These are phyloP conservation scores for Peterozyma toletana DNA, from an alignment of 805 yeast species.

Conservation along the genomic window DNA sequence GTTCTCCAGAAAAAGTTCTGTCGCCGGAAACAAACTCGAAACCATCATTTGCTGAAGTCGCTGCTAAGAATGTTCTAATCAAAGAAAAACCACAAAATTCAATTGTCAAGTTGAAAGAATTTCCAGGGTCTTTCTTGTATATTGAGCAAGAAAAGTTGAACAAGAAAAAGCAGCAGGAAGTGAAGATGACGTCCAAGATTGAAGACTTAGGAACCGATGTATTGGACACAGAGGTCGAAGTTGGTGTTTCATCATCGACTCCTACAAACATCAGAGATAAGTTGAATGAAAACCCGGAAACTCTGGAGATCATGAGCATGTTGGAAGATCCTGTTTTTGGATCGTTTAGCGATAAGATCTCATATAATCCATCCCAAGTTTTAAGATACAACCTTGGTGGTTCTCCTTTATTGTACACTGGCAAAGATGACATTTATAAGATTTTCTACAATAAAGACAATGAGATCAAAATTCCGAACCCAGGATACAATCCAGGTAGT, in stretches of 20 bases:
- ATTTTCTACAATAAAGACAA: slow-evolving; percentile 26
- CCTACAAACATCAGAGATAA: slow-evolving; percentile 13
- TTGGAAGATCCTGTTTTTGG: slow-evolving; percentile 75
- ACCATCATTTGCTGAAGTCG: slow-evolving; percentile 19
- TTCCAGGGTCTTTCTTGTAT: slow-evolving; percentile 61
- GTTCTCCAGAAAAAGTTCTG: slow-evolving; percentile 1
- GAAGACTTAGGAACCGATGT: slow-evolving; percentile 42
- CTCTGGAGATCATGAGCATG: slow-evolving; percentile 43
- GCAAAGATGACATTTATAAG: slow-evolving; percentile 46
- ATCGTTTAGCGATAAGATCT: slow-evolving; percentile 65
- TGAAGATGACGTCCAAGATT: slow-evolving; percentile 26
- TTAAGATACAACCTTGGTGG: slow-evolving; percentile 81
- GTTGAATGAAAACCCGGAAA: slow-evolving; percentile 28
- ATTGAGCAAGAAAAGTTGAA: slow-evolving; percentile 67
- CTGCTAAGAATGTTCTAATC: slow-evolving; percentile 8
- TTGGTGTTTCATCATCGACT: slow-evolving; percentile 19
- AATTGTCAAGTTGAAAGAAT: slow-evolving; percentile 33
- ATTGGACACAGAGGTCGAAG: slow-evolving; percentile 31
- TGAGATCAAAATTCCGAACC: slow-evolving; percentile 40
- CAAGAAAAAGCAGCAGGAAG: slow-evolving; percentile 29
- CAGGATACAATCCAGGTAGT: slow-evolving; percentile 55
- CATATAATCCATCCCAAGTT: slow-evolving; percentile 82
- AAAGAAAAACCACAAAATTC: slow-evolving; percentile 3
- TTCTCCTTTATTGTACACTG: slow-evolving; percentile 65
- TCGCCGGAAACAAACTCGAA: slow-evolving; percentile 7